Base-by-base conservation (phyloP, 1,139 yeast genomes). In the Hansenula anomala region DNA sequence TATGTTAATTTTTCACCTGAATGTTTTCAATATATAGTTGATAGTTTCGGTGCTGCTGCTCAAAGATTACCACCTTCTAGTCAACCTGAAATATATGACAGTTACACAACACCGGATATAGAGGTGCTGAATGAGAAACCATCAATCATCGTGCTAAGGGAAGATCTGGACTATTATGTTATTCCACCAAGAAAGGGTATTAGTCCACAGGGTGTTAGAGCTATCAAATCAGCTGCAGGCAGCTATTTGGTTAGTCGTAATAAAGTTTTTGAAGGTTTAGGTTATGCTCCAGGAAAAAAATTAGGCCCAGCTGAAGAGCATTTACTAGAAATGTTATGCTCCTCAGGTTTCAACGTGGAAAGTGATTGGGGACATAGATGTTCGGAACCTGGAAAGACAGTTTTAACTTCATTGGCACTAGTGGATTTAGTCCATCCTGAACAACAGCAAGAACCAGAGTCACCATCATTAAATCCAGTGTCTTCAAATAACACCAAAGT, bases 301-400 rank as follows among this genome's bases (percentile, higher is more conserved):
- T 66, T 87, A 41, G 96, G 95, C 3, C 84, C 96, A 8, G 97
- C 98, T 1, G 99, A 94, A 60, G 92, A 85, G 58, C 97, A 92
- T 62, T 69, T 94, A 38, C 77, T 88, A 63, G 97, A 89, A 48
- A 94, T 94, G 98, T 73, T 94, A 39, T 89, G 97, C 55, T 73
- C 94, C 0, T 82, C 95, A 1, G 99, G 99, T 1, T 87, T 90
- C 50, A 64, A 69, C 6, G 65, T 74, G 9, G 69, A 70, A 24
- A 90, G 87, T 32, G 56, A 60, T 18, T 94, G 99, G 99, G 97
- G 96, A 4, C 81, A 79, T 56, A 70, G 98, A 46, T 78, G 85
- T 10, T 70, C 83, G 47, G 97, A 90, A 58, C 94, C 95, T 0
- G 78, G 79, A 42, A 85, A 86, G 56, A 85, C 97, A 15, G 92